Conservation (phyloP, 2,329 filamentous ascomycete species). For the Coniochaeta pulveracea region DNA sequence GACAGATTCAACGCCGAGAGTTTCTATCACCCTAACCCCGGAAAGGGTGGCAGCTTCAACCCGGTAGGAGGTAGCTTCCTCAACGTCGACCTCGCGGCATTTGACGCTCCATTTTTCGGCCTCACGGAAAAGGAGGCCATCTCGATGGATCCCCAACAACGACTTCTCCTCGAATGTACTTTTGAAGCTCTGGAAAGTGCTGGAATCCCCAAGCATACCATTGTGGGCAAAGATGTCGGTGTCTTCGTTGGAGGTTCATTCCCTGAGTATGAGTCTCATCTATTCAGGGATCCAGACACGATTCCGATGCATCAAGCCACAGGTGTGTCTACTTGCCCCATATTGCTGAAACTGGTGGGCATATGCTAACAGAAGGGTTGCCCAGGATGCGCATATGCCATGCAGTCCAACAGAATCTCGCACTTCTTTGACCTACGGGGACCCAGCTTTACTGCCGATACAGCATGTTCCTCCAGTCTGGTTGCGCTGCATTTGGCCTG, state of each 20-base stretch:
- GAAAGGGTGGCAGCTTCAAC: conserved; percentile 28
- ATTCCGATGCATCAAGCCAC: conserved; percentile 41
- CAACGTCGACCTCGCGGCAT: conserved; percentile 30
- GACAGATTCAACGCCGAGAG: conserved; percentile 31
- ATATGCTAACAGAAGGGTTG: neutral
- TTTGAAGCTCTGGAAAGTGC: conserved; percentile 44
- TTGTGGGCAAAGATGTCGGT: conserved; percentile 35
- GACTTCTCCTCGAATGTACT: conserved; percentile 38
- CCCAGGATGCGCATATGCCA: conserved; percentile 34
- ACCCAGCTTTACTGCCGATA: conserved; percentile 39
- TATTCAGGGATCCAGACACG: conserved; percentile 31
- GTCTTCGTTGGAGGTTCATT: conserved; percentile 37
- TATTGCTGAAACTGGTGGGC: neutral
- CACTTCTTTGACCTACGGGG: conserved; percentile 44
- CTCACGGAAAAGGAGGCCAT: conserved; percentile 37
- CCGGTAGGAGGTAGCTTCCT: conserved; percentile 28
- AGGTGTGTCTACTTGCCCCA: conserved; percentile 19
- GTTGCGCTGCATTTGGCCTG: conserved; percentile 37
- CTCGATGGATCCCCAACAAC: conserved; percentile 43
- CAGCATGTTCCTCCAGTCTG: conserved; percentile 39
- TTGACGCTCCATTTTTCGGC: conserved; percentile 41
- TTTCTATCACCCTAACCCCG: conserved; percentile 29
- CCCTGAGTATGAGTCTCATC: conserved; percentile 34
- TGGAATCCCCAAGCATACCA: conserved; percentile 32
- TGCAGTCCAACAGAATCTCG: conserved; percentile 42